phyloP scores from a whole-genome alignment of 768 basidiomycete genomes.

The Lyophyllum semitale region DNA sequence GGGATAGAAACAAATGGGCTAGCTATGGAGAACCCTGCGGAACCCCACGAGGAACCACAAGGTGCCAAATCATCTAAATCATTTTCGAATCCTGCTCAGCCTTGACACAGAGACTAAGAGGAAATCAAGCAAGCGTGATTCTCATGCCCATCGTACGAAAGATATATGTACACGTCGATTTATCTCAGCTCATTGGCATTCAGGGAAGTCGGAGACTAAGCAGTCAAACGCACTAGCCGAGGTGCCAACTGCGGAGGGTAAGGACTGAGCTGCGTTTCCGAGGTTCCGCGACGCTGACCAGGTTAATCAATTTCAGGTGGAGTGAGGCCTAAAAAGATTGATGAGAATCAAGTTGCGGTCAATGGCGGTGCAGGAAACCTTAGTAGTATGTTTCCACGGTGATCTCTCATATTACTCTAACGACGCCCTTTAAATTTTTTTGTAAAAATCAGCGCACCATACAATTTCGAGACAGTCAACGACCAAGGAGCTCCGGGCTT shows the following conservation, averaged over 20 bases:
- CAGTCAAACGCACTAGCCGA: neutral
- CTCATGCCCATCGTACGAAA: slow-evolving; percentile 5
- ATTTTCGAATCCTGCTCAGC: neutral
- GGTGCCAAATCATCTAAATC: neutral
- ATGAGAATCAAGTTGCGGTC: neutral
- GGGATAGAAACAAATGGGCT: neutral
- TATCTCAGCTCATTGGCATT: neutral
- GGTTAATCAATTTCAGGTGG: neutral
- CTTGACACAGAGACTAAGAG: slow-evolving; percentile 1
- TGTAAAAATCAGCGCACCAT: neutral
- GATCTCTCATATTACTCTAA: neutral
- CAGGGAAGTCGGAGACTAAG: neutral
- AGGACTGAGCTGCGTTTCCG: neutral
- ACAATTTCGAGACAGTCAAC: slow-evolving; percentile 10
- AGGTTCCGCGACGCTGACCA: neutral
- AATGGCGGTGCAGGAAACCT: neutral
- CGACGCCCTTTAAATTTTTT: neutral
- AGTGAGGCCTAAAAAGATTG: neutral
- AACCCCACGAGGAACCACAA: neutral
- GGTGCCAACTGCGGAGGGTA: neutral
- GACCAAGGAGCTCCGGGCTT: slow-evolving; percentile 10
- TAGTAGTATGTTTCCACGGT: neutral
- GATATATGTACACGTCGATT: neutral
- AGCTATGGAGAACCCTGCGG: neutral
- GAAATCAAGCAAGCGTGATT: neutral